A percentile compares a stretch with the other conserved stretches of the same genome.
Conservation (phyloP, 176 grass and related monocot species). For the Eleusine indica region DNA sequence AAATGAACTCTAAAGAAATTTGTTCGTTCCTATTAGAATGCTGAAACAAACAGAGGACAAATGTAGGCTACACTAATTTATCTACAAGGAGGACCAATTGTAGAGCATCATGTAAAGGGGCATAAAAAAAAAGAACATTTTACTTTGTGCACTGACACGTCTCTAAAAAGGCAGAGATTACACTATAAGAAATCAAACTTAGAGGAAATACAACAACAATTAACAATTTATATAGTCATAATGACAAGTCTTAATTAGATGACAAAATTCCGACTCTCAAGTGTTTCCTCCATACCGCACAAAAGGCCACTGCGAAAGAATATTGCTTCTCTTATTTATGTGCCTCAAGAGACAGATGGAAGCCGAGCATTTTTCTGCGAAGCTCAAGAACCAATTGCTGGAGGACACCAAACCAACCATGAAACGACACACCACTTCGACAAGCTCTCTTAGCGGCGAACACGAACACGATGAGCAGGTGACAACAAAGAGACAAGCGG, state of each 20-base stretch:
- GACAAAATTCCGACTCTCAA: not conserved
- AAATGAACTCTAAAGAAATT: not conserved
- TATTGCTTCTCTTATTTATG: not conserved
- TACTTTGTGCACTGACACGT: not conserved
- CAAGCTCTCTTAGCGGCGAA: slow-evolving; percentile 4
- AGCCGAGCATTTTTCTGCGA: slow-evolving; percentile 10
- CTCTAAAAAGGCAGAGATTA: not conserved
- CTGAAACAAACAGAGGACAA: slow-evolving; percentile 23
- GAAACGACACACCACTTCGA: slow-evolving; percentile 11
- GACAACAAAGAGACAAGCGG: slow-evolving; percentile 36
- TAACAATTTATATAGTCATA: not conserved
- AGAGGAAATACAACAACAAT: slow-evolving; percentile 14
- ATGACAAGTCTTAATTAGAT: not conserved
- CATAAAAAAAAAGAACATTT: not conserved
- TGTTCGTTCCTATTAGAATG: slow-evolving; percentile 4
- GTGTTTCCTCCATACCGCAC: not conserved
- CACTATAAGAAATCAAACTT: not conserved
- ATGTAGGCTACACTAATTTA: not conserved
- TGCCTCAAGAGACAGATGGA: not conserved
- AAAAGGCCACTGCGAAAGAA: not conserved
- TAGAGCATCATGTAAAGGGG: slow-evolving; percentile 12
- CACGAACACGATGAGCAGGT: slow-evolving; percentile 9
- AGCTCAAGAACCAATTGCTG: slow-evolving; percentile 25
- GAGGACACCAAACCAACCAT: slow-evolving; percentile 4
- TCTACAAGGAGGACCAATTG: not conserved